Percentiles rank a stretch among this genome's conserved stretches.
phyloP scores from a whole-genome alignment of 371 early-diverging fungal genomes.

The Mortierella sp. region DNA sequence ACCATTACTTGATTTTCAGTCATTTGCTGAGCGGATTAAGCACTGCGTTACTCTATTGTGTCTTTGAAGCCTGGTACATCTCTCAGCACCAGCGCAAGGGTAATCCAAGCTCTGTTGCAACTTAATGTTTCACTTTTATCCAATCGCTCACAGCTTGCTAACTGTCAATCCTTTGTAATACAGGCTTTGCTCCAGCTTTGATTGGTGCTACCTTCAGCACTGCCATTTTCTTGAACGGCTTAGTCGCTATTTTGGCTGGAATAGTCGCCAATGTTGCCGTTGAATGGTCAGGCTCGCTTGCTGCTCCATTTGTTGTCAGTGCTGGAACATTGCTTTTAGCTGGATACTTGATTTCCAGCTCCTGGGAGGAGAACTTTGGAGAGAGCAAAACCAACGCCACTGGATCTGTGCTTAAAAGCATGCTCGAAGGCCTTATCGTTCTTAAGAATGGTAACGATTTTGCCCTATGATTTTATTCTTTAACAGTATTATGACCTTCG shows the following conservation, averaged over 20 bases:
- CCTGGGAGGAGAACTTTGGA: conserved; percentile 86
- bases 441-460: conserved; percentile 60
- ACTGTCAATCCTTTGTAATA: not conserved
- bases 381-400: conserved; percentile 49
- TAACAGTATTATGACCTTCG: not conserved
- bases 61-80: conserved; percentile 89
- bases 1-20: conserved; percentile 69
- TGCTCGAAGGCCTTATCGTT: conserved; percentile 50
- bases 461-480: conserved; percentile 7
- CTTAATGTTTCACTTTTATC: not conserved
- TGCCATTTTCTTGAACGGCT: conserved; percentile 77
- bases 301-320: conserved; percentile 74
- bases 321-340: conserved; percentile 64
- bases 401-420: conserved; percentile 47
- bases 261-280: conserved; percentile 73
- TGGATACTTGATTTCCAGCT: conserved; percentile 60
- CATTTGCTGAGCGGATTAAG: conserved; percentile 78
- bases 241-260: conserved; percentile 82
- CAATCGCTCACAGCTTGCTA: not conserved
- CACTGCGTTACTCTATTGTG: conserved; percentile 78
- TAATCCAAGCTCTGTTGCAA: not conserved
- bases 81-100: conserved; percentile 71
- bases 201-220: conserved; percentile 78
- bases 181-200: conserved; percentile 68
- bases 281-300: conserved; percentile 62